These are phyloP conservation scores for Botrytis byssoidea DNA, from an alignment of 2,329 filamentous ascomycete genomes.

Conservation along the genomic window DNA sequence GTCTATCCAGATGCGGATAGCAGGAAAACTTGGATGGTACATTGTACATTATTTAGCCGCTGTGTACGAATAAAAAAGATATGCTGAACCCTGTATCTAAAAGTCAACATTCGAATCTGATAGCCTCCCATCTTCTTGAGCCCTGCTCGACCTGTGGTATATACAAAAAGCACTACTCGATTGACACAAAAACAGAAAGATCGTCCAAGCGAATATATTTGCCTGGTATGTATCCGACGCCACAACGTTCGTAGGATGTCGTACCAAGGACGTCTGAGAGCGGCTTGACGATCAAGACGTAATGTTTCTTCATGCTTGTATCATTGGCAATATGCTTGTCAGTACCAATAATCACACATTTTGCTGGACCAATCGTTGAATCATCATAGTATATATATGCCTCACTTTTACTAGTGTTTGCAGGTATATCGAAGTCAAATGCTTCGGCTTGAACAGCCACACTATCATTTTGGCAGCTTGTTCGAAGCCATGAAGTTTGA, in stretches of 20 bases:
- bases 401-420: background rate
- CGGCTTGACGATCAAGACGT: constrained; percentile 7
- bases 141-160: background rate
- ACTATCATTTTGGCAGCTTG: background rate
- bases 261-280: background rate
- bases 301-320: background rate
- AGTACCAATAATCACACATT: constrained; percentile 7
- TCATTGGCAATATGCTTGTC: background rate
- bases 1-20: background rate
- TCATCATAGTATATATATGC: background rate
- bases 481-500: constrained; percentile 11
- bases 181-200: background rate
- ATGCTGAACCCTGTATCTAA: background rate
- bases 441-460: background rate
- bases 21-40: background rate
- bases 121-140: no score
- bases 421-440: background rate
- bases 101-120: background rate
- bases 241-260: background rate
- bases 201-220: background rate
- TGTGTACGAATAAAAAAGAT: background rate
- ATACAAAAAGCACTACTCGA: background rate
- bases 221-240: background rate
- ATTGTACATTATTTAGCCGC: background rate
- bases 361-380: background rate